Evolutionary conservation across 2,329 filamentous ascomycete genomes (phyloP).

Genomic region (Colletotrichum musicola): DNA sequence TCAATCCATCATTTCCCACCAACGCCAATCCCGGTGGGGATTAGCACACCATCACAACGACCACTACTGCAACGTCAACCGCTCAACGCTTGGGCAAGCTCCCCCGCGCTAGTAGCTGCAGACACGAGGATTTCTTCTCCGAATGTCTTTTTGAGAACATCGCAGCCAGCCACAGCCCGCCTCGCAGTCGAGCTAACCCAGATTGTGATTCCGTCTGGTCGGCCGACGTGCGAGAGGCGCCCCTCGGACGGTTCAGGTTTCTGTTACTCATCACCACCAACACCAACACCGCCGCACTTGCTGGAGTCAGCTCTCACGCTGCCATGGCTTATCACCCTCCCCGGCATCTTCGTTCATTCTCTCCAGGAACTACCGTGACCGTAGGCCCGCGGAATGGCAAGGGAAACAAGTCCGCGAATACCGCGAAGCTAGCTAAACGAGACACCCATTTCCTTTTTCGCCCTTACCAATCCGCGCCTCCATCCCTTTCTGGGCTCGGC

Average conservation of each 20-base stretch:
- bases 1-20: slow-evolving; percentile 22
- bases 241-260: slow-evolving; percentile 16
- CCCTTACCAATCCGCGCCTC: no score
- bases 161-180: slow-evolving; percentile 3
- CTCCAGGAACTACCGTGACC: no score
- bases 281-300: background rate
- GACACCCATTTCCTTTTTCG: background rate
- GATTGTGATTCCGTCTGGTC: background rate
- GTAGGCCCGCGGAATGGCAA: background rate
- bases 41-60: slow-evolving; percentile 7
- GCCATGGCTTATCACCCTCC: background rate
- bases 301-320: background rate
- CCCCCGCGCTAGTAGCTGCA: background rate
- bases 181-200: background rate
- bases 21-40: slow-evolving; percentile 4
- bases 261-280: no score
- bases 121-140: background rate
- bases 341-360: no score
- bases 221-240: background rate
- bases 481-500: background rate
- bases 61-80: no score
- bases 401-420: background rate
- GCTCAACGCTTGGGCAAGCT: background rate
- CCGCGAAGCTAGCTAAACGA: background rate
- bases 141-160: background rate